These are phyloP conservation scores for Bipolaris zeicola DNA, from an alignment of 2,329 filamentous ascomycete genomes.

Conservation along the genomic window DNA sequence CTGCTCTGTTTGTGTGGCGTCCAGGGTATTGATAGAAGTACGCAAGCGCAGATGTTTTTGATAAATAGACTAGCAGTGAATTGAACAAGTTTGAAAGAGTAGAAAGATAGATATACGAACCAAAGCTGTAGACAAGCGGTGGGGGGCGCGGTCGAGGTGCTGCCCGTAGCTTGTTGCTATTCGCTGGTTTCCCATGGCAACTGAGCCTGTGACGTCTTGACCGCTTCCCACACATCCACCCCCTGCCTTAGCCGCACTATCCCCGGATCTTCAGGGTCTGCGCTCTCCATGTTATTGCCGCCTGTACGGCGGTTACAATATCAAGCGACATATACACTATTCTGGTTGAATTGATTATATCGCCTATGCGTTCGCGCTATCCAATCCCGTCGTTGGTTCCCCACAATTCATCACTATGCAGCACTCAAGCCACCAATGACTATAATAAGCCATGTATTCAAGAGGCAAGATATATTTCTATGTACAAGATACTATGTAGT, in stretches of 20 bases:
- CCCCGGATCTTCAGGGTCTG: slow-evolving; percentile 12
- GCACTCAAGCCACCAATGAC: background rate
- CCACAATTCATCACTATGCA: background rate
- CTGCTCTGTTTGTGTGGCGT: slow-evolving; percentile 23
- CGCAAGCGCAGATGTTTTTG: background rate
- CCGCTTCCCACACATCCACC: slow-evolving; percentile 24
- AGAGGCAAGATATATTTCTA: background rate
- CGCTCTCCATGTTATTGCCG: background rate
- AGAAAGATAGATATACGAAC: slow-evolving; percentile 15
- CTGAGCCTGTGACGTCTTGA: slow-evolving; percentile 27
- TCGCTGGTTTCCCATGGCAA: slow-evolving; percentile 34
- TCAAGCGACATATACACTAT: background rate
- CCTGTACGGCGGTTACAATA: background rate
- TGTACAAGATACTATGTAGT: background rate
- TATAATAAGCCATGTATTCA: background rate
- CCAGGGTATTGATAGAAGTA: background rate
- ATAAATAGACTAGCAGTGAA: slow-evolving; percentile 1
- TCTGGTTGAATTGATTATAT: background rate
- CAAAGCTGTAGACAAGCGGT: slow-evolving; percentile 33
- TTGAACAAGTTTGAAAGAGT: slow-evolving; percentile 3
- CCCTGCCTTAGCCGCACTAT: slow-evolving; percentile 19
- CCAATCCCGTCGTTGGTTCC: slow-evolving; percentile 3
- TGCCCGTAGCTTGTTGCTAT: slow-evolving; percentile 31
- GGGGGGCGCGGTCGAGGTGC: slow-evolving; percentile 36
- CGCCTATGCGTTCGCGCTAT: slow-evolving; percentile 5